phyloP scores from a whole-genome alignment of 331 rosid species.

The Rosa hybrid region DNA sequence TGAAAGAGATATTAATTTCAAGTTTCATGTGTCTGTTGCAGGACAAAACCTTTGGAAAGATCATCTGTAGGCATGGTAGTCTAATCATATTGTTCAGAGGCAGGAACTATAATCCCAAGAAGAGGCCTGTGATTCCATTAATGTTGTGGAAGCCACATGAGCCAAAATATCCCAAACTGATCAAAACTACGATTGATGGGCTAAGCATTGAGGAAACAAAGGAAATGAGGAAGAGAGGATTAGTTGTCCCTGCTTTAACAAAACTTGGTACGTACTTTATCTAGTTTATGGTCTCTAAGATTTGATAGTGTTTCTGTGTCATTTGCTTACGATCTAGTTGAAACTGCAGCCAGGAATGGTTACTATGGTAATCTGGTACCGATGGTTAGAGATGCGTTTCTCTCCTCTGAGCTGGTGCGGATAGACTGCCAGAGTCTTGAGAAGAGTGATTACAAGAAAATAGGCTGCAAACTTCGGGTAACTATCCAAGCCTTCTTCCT shows the following conservation, averaged over 20 bases:
- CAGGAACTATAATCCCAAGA: conserved; percentile 69
- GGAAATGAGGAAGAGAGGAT: conserved; percentile 86
- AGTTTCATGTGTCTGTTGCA: conserved; percentile 39
- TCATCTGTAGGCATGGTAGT: conserved; percentile 78
- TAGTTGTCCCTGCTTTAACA: conserved; percentile 75
- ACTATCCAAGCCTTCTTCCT: neutral
- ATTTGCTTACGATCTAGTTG: conserved; percentile 31
- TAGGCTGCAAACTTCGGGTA: conserved; percentile 95
- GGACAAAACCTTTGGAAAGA: conserved; percentile 91
- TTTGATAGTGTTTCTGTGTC: neutral
- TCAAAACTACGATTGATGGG: conserved; percentile 85
- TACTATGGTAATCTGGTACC: conserved; percentile 76
- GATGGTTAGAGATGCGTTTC: conserved; percentile 94
- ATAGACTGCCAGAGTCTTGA: conserved; percentile 86
- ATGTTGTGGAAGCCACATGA: conserved; percentile 98
- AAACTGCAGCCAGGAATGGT: conserved; percentile 78
- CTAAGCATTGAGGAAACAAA: conserved; percentile 81
- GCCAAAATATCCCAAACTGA: conserved; percentile 84
- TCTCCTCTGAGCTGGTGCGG: conserved; percentile 65
- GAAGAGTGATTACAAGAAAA: conserved; percentile 91
- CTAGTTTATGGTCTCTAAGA: conserved; percentile 12
- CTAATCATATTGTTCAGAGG: conserved; percentile 78
- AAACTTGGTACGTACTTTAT: conserved; percentile 57
- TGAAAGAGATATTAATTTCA: conserved; percentile 14
- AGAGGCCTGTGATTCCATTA: conserved; percentile 75